phyloP scores from a whole-genome alignment of 306 rosid species.

The Cotoneaster glaucophyllus region DNA sequence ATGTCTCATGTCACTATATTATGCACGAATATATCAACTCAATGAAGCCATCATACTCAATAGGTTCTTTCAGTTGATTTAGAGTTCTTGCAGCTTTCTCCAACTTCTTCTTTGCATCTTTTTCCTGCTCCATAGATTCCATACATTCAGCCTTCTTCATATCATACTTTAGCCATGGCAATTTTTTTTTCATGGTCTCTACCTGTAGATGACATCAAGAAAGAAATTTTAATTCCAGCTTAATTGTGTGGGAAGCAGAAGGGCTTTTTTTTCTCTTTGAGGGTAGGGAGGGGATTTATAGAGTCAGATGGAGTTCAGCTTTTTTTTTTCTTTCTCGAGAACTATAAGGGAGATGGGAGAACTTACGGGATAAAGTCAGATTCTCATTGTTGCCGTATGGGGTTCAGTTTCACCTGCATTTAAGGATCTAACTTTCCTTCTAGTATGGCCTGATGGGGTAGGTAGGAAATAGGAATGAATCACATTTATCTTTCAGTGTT shows the following conservation, averaged over 20 bases:
- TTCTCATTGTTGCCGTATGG: not conserved
- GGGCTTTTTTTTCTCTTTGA: not conserved
- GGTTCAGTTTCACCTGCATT: not conserved
- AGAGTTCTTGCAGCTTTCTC: conserved; percentile 64
- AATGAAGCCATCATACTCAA: conserved; percentile 52
- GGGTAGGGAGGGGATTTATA: not conserved
- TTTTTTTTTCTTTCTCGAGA: not conserved
- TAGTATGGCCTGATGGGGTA: not conserved
- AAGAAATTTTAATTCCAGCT: not conserved
- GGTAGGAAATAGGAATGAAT: not conserved
- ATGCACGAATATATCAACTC: not conserved
- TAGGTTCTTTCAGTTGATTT: conserved; percentile 55
- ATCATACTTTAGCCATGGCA: conserved; percentile 90
- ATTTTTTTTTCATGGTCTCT: conserved; percentile 74
- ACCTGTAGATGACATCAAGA: conserved; percentile 43
- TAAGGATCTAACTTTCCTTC: not conserved
- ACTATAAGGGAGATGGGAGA: not conserved
- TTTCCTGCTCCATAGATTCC: conserved; percentile 62
- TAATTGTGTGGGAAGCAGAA: not conserved
- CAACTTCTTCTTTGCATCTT: conserved; percentile 49
- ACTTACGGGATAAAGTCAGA: not conserved
- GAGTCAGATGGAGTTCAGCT: not conserved
- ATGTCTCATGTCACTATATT: not conserved
- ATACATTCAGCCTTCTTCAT: conserved; percentile 74
- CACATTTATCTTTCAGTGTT: not conserved